Evolutionary conservation across 495 filamentous ascomycete species (phyloP).

Genomic region (Penicillium manginii): DNA sequence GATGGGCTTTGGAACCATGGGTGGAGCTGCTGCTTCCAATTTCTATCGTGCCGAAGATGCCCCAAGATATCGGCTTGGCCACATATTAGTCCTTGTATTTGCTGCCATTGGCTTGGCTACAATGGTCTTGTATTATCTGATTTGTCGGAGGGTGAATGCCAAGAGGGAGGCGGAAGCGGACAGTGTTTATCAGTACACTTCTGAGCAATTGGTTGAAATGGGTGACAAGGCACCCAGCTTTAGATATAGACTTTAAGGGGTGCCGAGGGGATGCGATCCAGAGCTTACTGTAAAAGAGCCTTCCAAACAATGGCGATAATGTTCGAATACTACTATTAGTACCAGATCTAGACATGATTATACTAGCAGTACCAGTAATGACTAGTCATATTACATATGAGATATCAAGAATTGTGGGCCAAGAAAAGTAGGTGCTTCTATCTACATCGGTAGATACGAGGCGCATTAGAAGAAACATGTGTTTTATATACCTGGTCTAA

Average conservation of each 20-base stretch:
- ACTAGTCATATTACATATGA: no score
- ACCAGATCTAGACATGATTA: no score
- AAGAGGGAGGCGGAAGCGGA: constrained; percentile 12
- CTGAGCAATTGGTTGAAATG: constrained; percentile 12
- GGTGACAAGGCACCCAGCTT: constrained; percentile 17
- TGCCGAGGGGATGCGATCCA: background rate
- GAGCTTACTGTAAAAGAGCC: background rate
- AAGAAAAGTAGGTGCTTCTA: no score
- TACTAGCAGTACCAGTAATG: no score
- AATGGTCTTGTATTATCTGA: constrained; percentile 5
- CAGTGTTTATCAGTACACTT: constrained; percentile 7
- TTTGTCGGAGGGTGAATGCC: constrained; percentile 7
- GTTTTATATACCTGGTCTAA: no score
- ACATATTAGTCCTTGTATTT: constrained; percentile 12
- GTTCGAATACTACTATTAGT: no score
- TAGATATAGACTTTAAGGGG: constrained; percentile 4
- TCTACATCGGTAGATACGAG: no score
- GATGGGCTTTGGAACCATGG: constrained; percentile 17
- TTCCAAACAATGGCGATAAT: no score
- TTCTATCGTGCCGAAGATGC: constrained; percentile 15
- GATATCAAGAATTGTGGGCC: no score
- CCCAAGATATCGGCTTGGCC: constrained; percentile 16
- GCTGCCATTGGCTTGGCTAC: constrained; percentile 6
- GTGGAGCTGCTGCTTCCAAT: constrained; percentile 18
- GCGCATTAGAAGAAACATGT: no score